A percentile compares a stretch with the other conserved stretches of the same genome.
Conservation (phyloP, 495 filamentous ascomycete species). For the Penicillium silybi region DNA sequence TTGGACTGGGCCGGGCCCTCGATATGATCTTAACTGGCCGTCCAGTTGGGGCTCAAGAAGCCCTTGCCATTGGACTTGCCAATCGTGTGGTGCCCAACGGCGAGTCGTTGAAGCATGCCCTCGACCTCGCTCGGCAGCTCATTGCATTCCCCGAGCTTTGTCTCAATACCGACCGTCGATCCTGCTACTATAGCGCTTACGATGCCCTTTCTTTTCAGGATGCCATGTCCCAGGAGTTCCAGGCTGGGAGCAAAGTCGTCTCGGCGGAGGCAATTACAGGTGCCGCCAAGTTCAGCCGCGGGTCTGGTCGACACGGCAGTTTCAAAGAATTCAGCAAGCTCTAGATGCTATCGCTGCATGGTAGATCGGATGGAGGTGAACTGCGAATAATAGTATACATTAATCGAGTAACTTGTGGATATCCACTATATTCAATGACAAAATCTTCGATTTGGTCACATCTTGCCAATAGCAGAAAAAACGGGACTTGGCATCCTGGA, state of each 20-base stretch:
- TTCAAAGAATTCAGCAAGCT: conserved; percentile 27
- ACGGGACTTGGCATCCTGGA: neutral
- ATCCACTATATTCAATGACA: neutral
- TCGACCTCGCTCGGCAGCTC: conserved; percentile 37
- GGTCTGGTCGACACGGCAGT: conserved; percentile 40
- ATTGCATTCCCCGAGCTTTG: conserved; percentile 43
- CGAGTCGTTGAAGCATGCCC: conserved; percentile 40
- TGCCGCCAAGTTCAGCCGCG: conserved; percentile 38
- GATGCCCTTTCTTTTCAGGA: conserved; percentile 40
- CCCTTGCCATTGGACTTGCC: conserved; percentile 44
- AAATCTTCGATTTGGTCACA: neutral
- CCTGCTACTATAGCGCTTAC: conserved; percentile 43
- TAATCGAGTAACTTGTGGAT: neutral
- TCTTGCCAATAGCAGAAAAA: neutral
- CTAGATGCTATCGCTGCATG: neutral
- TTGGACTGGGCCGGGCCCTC: conserved; percentile 46
- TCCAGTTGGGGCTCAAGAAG: conserved; percentile 40
- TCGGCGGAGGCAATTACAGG: conserved; percentile 36
- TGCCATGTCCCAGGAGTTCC: conserved; percentile 40
- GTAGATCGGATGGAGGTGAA: neutral
- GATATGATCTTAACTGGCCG: conserved; percentile 52
- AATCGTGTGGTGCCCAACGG: conserved; percentile 47
- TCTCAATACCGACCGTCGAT: conserved; percentile 37
- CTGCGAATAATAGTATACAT: conserved; percentile 7
- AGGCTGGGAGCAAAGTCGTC: conserved; percentile 35